Percentiles rank a stretch among this genome's conserved stretches.
phyloP scores from a whole-genome alignment of 176 grass and related monocot genomes.

The Paspalum vaginatum region DNA sequence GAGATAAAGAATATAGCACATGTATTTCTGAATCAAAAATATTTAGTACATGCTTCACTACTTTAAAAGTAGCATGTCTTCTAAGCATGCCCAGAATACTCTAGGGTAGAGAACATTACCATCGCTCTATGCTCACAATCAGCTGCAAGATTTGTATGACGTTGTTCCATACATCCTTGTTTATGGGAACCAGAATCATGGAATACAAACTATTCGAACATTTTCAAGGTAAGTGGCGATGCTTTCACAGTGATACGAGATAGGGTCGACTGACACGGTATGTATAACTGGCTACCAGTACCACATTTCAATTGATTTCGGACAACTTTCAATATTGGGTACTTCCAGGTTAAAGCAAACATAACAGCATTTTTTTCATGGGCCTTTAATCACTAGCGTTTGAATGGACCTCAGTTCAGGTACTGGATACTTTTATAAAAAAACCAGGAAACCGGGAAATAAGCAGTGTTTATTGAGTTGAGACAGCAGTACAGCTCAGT shows the following conservation, averaged over 20 bases:
- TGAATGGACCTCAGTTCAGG: not conserved
- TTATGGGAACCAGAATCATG: conserved; percentile 3
- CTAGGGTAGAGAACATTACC: not conserved
- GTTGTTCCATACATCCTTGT: not conserved
- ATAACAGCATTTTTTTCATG: not conserved
- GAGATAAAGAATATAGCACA: not conserved
- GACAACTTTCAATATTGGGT: not conserved
- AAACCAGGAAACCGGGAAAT: not conserved
- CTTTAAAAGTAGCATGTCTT: not conserved
- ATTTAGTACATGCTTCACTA: not conserved
- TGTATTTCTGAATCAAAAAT: not conserved
- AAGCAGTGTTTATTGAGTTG: not conserved
- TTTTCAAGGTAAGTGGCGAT: not conserved
- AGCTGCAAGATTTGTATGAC: not conserved
- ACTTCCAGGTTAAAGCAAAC: not conserved
- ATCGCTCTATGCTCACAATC: not conserved
- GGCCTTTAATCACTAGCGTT: not conserved
- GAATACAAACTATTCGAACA: not conserved
- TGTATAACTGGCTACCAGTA: not conserved
- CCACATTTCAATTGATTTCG: not conserved
- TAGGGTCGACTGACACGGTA: not conserved
- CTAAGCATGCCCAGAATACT: not conserved
- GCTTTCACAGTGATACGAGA: not conserved
- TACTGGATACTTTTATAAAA: not conserved
- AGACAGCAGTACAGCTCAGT: not conserved